A percentile compares a stretch with the other conserved stretches of the same genome.
phyloP scores from a whole-genome alignment of 73 alveolate genomes.

The Symbiodinium natans region DNA sequence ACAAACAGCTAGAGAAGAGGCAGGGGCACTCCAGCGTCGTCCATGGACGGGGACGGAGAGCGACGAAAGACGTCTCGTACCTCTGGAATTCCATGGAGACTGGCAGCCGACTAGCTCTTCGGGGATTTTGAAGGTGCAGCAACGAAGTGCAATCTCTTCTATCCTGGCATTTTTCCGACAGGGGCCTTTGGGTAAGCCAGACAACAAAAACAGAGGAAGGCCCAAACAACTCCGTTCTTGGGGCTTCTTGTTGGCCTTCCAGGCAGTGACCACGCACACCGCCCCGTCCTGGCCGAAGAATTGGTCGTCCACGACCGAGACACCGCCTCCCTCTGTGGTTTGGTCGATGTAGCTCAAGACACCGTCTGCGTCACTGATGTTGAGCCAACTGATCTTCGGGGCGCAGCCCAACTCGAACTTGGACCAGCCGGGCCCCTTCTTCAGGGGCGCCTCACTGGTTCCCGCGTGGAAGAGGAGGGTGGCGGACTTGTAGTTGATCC shows the following conservation, averaged over 20 bases:
- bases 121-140: too few species aligned
- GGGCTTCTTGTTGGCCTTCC: constrained; percentile 26
- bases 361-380: not conserved
- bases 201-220: too few species aligned
- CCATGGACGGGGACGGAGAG: constrained; percentile 58
- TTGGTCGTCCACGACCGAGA: constrained; percentile 46
- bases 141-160: too few species aligned
- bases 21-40: constrained; percentile 5
- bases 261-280: constrained; percentile 30
- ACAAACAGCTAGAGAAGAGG: too few species aligned
- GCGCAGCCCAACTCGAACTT: constrained; percentile 51
- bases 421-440: not conserved
- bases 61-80: constrained; percentile 37
- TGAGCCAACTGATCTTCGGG: constrained; percentile 21
- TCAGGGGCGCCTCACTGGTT: constrained; percentile 12
- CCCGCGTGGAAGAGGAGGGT: not conserved
- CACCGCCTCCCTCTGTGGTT: not conserved
- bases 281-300: constrained; percentile 70
- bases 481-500: constrained; percentile 24
- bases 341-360: not conserved
- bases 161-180: too few species aligned
- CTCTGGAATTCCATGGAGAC: too few species aligned
- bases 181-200: too few species aligned
- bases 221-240: too few species aligned
- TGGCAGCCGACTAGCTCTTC: too few species aligned